These are phyloP conservation scores for Leccinum griseonigrum DNA, from an alignment of 1,284 basidiomycete genomes.

Conservation along the genomic window DNA sequence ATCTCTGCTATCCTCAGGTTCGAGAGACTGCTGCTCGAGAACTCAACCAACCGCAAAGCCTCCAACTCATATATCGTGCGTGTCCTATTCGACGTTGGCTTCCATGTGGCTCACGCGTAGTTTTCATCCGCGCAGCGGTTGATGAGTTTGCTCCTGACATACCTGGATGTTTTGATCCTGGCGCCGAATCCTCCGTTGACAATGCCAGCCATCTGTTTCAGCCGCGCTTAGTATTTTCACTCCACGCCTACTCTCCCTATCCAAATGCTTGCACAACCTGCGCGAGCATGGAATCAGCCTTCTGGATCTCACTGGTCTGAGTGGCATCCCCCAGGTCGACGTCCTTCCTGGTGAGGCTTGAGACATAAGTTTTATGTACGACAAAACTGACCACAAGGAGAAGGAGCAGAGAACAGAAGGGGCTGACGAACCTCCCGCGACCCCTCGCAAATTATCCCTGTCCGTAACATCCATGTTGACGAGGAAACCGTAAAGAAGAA, in stretches of 20 bases:
- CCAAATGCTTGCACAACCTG: conserved; percentile 72
- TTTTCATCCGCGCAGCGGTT: conserved; percentile 59
- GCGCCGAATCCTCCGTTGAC: conserved; percentile 79
- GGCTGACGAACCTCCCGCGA: conserved; percentile 34
- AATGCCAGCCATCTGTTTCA: conserved; percentile 76
- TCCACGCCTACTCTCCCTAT: conserved; percentile 66
- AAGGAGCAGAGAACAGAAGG: conserved; percentile 44
- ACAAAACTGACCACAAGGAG: conserved; percentile 52
- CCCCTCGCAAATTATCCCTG: conserved; percentile 38
- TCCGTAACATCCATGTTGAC: conserved; percentile 66
- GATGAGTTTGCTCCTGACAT: conserved; percentile 84
- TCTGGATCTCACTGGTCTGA: conserved; percentile 60
- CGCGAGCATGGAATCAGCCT: conserved; percentile 73
- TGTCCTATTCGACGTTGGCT: conserved; percentile 12
- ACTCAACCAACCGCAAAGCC: conserved; percentile 97
- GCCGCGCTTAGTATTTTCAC: conserved; percentile 77
- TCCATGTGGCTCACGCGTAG: conserved; percentile 19
- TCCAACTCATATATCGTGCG: conserved; percentile 96
- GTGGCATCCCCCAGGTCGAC: conserved; percentile 52
- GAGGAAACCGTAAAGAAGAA: conserved; percentile 58
- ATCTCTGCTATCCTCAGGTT: conserved; percentile 86
- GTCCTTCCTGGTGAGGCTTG: conserved; percentile 64
- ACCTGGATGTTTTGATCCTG: conserved; percentile 85
- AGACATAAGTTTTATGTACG: conserved; percentile 76
- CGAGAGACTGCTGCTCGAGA: conserved; percentile 89